Base-by-base conservation (phyloP, 768 basidiomycete species). In the Mrakia gelida region DNA sequence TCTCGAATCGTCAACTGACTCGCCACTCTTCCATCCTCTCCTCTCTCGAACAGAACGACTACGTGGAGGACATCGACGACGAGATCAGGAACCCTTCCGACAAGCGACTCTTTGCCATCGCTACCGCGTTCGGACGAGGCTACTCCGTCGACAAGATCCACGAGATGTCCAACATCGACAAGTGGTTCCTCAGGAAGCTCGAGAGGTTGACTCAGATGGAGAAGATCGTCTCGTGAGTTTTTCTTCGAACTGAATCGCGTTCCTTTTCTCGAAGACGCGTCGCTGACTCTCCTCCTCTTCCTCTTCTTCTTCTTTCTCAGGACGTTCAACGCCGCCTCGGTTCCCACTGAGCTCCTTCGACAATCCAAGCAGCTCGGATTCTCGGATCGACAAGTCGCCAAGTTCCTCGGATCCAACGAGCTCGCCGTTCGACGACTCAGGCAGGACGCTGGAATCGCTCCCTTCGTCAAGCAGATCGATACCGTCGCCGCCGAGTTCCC, bases 401-500 rank as follows among this genome's bases (percentile, higher is more conserved):
- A 81, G 52, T 91, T 90, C 84, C 87, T 98, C 82, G 89, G 91
- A 41, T 94, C 95, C 10, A 97, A 92, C 21, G 96, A 96, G 84
- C 90, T 98, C 61, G 95, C 95, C 62, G 91, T 98, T 43, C 93
- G 96, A 77, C 89, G 92, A 61, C 87, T 95, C 72, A 92, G 96
- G 76, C 91, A 93, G 83, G 96, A 98, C 84, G 85, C 86, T 68
- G 89, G 88, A 49, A 91, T 98, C 81, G 87, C 88, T 18, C 95
- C 95, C 0, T 96, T 94, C 84, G 92, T 97, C 85, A 98, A 98
- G 87, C 96, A 98, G 84, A 99, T 98, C 84, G 97, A 99, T 82
- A 98, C 97, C 0, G 95, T 98, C 75, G 97, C 97, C 16, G 96
- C 97, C 41, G 95, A 98, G 83, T 99, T 98, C 89, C 96, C 97